phyloP scores from a whole-genome alignment of 1,139 yeast species.

The Lodderomyces parapsilosis region DNA sequence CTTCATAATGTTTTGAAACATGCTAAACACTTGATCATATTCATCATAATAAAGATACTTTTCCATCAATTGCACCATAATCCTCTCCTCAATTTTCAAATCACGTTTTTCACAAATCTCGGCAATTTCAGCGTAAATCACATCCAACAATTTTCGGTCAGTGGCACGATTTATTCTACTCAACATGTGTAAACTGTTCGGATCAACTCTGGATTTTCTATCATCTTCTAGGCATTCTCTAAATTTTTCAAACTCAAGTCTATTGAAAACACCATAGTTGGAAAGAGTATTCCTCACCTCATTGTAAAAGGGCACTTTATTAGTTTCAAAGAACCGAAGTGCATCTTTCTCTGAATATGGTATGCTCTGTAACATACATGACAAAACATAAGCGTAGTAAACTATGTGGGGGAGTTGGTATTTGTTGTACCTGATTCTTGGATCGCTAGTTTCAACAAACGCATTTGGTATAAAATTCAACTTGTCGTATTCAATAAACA shows the following conservation, averaged over 20 bases:
- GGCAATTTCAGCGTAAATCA: slow-evolving; percentile 25
- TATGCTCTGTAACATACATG: slow-evolving; percentile 24
- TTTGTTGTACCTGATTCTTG: slow-evolving; percentile 12
- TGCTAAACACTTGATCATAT: slow-evolving; percentile 31
- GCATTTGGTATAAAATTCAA: not conserved
- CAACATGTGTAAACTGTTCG: slow-evolving; percentile 30
- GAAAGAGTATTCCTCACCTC: slow-evolving; percentile 20
- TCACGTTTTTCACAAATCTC: slow-evolving; percentile 24
- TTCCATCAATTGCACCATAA: slow-evolving; percentile 35
- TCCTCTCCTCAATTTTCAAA: slow-evolving; percentile 27
- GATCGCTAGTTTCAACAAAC: not conserved
- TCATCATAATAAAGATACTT: slow-evolving; percentile 30
- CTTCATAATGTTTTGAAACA: slow-evolving; percentile 34
- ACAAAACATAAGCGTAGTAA: slow-evolving; percentile 35
- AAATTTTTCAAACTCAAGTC: slow-evolving; percentile 7
- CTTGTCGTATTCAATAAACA: slow-evolving; percentile 26
- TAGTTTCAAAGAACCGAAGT: slow-evolving; percentile 27
- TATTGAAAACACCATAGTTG: slow-evolving; percentile 11
- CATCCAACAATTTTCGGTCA: slow-evolving; percentile 21
- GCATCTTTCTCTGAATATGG: slow-evolving; percentile 27
- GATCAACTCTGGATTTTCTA: slow-evolving; percentile 25
- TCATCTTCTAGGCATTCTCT: slow-evolving; percentile 3
- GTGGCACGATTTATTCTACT: slow-evolving; percentile 24
- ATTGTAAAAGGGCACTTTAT: slow-evolving; percentile 24
- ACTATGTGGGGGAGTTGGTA: slow-evolving; percentile 26